Evolutionary conservation across 2,329 filamentous ascomycete species (phyloP), one percentile per base, ranked within the genome.

Genomic region (Ophiostoma himal-ulmi): DNA sequence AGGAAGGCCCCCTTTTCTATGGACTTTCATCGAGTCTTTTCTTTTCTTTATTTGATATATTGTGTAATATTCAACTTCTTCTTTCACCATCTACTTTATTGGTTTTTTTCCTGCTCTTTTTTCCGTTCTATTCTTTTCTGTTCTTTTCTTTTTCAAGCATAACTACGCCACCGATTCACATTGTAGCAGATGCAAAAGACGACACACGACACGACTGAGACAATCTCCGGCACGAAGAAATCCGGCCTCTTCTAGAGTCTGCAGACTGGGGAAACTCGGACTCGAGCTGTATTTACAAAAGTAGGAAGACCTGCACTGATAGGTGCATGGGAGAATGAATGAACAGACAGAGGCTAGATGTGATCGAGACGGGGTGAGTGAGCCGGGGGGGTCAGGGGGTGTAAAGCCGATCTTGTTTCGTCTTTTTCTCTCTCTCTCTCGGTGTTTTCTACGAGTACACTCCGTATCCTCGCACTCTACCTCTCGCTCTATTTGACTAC

Each of bases 321-420:
- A 48, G 44, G 44, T 48, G 44, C 6, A 48, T 48, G 44, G 48
- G 22, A 22, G n/a, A 30, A 30, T 30, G 26, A 30, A 30, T 30
- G 1, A 30, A 30, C 26, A 60, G 22, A 60, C 26, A 60, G 54
- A 60, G 54, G 26, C 54, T 62, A 62, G 26, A 62, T 62, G 57
- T 62, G 52, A 57, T 57, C 52, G 52, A 17, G 48, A 57, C 52
- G n/a, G 52, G 52, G 52, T 57, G 52, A 57, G 52, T 26, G 52
- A 57, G 14, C 57, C 57, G 57, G 57, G 57, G 54, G 57, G 57
- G 57, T 62, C 57, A 62, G 57, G 57, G 57, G 57, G 57, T 26
- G 52, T 48, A 5, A 26, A 57, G 57, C 57, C 57, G 26, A 62
- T 62, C 26, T 65, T 65, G 8, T 36, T n/a, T 36, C 10, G 10